Conservation (phyloP, 495 filamentous ascomycete species). For the Tuber indicum region DNA sequence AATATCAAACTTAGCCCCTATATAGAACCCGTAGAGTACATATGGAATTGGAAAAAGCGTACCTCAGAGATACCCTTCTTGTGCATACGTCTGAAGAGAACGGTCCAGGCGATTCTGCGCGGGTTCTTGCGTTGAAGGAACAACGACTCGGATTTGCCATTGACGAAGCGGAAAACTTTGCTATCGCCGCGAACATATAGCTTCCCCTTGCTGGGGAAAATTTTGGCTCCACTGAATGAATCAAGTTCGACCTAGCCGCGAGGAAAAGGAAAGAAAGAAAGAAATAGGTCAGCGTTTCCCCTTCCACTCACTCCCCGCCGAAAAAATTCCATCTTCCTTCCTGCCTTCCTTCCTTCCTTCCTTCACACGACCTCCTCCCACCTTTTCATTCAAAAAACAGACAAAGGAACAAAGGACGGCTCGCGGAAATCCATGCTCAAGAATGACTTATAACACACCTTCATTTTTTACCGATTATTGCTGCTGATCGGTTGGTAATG, state of each 20-base stretch:
- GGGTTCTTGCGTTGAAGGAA: constrained; percentile 99
- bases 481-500: constrained; percentile 30
- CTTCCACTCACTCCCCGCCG: constrained; percentile 4
- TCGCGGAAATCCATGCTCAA: constrained; percentile 1
- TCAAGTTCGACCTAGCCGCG: constrained; percentile 39
- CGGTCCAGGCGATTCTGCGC: constrained; percentile 96
- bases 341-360: background rate
- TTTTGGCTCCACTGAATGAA: constrained; percentile 43
- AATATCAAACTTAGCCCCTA: background rate
- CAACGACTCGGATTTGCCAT: constrained; percentile 98
- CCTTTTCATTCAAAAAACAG: background rate
- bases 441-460: constrained; percentile 32
- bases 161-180: constrained; percentile 99
- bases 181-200: constrained; percentile 98
- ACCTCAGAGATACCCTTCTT: constrained; percentile 99
- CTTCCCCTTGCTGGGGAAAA: constrained; percentile 52
- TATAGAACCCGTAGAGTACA: constrained; percentile 4
- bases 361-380: background rate
- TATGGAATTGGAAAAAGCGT: constrained; percentile 44
- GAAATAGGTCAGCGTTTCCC: constrained; percentile 20
- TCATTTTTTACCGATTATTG: constrained; percentile 39
- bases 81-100: constrained; percentile 95
- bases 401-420: constrained; percentile 8
- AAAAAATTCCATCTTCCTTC: constrained; percentile 7
- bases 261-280: background rate